Base-by-base conservation (phyloP, 495 filamentous ascomycete genomes). In the Annulohypoxylon maeteangense region DNA sequence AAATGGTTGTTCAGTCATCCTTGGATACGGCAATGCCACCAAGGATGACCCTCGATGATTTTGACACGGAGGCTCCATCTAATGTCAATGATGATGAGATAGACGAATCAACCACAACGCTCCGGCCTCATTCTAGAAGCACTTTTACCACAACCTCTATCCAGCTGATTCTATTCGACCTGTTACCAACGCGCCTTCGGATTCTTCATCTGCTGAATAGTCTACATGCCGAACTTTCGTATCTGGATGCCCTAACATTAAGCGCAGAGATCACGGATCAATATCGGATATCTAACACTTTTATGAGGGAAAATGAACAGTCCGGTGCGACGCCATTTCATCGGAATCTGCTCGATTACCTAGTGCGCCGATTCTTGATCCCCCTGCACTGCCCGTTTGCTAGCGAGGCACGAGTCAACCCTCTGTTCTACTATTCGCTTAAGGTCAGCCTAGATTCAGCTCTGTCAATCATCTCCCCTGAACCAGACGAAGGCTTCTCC, bases 61-160 rank as follows among this genome's bases (percentile, higher is more conserved):
- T 84, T 60, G 84, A 85, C 70, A 90, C 86, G 11, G 79, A 81
- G 55, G 70, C 82, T 0, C 89, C 89, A 0, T 80, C 81, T 7
- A 90, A 90, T 38, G 77, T 81, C 68, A 81, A 90, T 68, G 89
- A 91, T 63, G 72, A 80, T 7, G 84, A 89, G n/a, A 69, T 90
- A 10, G 75, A 76, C 23, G 83, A 85, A 53, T 70, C 78, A 0
- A 84, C 83, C 58, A 74, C 57, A 16, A 59, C 74, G 2, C 78
- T 81, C 5, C 65, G 72, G 4, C 70, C 79, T 8, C 75, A 79
- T 5, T 78, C 81, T 11, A 76, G 54, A 3, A 71, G 62, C 0
- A 76, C 51, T 5, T 84, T 79, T 55, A 90, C 88, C 1, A 74
- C 75, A 0, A 87, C 81, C 4, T 87, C 87, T 23, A 78, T 88